Evolutionary conservation across 108 stramenopile species (phyloP), one percentile per base, ranked within the genome.

Genomic region (Skeletonema potamos): DNA sequence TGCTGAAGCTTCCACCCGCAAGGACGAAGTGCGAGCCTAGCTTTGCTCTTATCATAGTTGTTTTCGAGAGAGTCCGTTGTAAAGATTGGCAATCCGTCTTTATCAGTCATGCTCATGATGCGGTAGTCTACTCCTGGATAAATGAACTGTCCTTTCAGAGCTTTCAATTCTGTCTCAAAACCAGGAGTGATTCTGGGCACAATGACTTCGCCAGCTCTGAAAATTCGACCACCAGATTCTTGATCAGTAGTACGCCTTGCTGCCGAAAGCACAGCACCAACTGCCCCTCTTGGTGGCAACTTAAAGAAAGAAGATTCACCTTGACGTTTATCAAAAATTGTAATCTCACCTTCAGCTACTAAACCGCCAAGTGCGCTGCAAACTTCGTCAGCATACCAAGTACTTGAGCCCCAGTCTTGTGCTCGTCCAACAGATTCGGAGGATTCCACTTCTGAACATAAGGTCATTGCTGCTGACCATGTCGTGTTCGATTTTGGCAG

Each of bases 401-500:
- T 80, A 9, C 67, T 66, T 2, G 72, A 74, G 1, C 85, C 85
- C 85, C 85, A 85, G 72, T 85, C 85, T 0, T 72, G 58, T 8
- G 82, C 56, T 29, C 85, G 44, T 0, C 85, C 85, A 2, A 79
- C 66, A 20, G 66, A 68, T 54, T 85, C 85, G 6, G 83, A 57
- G 17, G 54, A 66, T 62, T 85, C 85, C 11, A 65, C 6, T 24
- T 76, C 68, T 11, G 41, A 12, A 27, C 77, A 79, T 34, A 85
- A 81, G 8, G 85, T 85, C 85, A 85, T 85, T 33, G 79, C 82
- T 0, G 82, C 66, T 1, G 77, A 79, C 82, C 82, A 85, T 11
- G 85, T 83, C 22, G 60, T 69, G 28, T 80, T 81, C 9, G 82
- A 83, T 29, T 44, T 30, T 7, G 85, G 85, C 18, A 85, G 60